Conservation (phyloP, 2,329 filamentous ascomycete species). For the Xylariaceae sp. region DNA sequence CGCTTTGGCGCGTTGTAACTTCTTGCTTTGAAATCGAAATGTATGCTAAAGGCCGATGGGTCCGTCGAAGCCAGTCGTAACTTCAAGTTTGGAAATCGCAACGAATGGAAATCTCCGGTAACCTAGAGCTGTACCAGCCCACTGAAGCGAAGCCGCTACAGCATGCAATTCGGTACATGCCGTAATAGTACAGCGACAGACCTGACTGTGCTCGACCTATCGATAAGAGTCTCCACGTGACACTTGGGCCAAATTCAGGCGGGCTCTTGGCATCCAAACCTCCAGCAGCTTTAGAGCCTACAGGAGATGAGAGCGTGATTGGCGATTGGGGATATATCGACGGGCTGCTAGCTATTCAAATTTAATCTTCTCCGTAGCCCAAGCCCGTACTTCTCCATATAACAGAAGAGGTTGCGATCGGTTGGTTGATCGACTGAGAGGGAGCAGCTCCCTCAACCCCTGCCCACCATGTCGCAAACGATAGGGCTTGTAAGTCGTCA, state of each 20-base stretch:
- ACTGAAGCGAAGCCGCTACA: too few relatives aligned
- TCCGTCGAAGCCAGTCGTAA: constrained; percentile 9
- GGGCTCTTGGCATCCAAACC: constrained; percentile 11
- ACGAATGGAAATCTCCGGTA: constrained; percentile 4
- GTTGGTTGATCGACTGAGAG: constrained; percentile 21
- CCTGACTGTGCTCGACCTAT: too few relatives aligned
- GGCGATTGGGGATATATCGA: too few relatives aligned
- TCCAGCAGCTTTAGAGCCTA: constrained; percentile 3
- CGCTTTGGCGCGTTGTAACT: too few relatives aligned
- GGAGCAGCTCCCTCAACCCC: constrained; percentile 28
- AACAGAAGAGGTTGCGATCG: too few relatives aligned
- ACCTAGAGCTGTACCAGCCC: too few relatives aligned
- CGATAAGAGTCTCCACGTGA: constrained; percentile 17
- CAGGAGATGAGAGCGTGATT: too few relatives aligned
- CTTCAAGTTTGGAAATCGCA: neutral
- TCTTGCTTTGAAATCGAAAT: constrained; percentile 36
- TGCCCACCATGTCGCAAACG: constrained; percentile 66
- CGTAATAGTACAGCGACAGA: too few relatives aligned
- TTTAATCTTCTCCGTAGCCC: too few relatives aligned
- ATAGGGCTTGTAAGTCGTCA: constrained; percentile 60
- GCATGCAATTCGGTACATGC: too few relatives aligned
- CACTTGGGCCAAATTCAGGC: constrained; percentile 5
- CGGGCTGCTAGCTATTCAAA: too few relatives aligned
- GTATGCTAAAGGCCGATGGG: constrained; percentile 7
- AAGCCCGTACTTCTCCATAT: too few relatives aligned